Evolutionary conservation across 345 rosid species (phyloP).

Genomic region (Acer saccharum): DNA sequence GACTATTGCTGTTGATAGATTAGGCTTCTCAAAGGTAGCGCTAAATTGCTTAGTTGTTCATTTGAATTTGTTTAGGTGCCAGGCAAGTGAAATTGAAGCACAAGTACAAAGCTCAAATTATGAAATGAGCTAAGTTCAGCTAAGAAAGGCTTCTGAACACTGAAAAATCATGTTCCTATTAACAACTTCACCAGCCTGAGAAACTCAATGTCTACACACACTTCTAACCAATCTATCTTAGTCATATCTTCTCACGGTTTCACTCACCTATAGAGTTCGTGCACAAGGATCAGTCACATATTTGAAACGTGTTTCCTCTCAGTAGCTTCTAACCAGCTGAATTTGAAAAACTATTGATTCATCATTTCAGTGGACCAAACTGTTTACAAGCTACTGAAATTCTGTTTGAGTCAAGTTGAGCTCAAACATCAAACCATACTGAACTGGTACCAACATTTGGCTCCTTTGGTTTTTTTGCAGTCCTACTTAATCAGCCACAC

Average conservation of each 20-base stretch:
- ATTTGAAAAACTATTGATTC: neutral
- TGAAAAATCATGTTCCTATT: neutral
- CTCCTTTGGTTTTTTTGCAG: neutral
- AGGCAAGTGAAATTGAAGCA: neutral
- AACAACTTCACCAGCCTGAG: neutral
- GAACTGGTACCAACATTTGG: neutral
- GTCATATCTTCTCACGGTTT: neutral
- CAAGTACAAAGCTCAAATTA: neutral
- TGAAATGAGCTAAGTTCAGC: neutral
- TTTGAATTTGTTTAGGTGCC: too few relatives aligned
- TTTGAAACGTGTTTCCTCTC: neutral
- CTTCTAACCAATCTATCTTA: neutral
- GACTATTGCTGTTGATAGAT: too few relatives aligned
- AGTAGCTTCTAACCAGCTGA: neutral
- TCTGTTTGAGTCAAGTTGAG: neutral
- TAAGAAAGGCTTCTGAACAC: constrained; percentile 1
- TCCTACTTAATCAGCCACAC: neutral
- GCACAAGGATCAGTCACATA: neutral
- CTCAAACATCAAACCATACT: neutral
- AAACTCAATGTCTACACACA: neutral
- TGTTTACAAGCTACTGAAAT: neutral
- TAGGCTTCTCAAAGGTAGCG: too few relatives aligned
- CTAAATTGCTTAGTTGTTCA: too few relatives aligned
- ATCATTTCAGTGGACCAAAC: neutral
- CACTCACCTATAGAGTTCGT: neutral